phyloP scores from a whole-genome alignment of 768 basidiomycete genomes.

The Lactarius deliciosus region DNA sequence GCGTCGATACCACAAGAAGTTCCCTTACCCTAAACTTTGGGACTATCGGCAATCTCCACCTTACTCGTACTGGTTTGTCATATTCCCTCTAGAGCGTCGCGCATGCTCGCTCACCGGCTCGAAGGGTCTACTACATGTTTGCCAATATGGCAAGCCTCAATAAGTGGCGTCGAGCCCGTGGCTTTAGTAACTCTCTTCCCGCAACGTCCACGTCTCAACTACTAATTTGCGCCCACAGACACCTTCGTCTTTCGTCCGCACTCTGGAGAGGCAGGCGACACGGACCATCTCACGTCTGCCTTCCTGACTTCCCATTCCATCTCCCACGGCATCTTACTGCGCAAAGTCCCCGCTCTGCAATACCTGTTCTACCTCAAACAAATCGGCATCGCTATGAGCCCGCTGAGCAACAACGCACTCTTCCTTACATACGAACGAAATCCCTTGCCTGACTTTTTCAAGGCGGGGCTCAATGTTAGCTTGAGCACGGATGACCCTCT shows the following conservation, averaged over 20 bases:
- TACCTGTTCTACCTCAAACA: constrained; percentile 98
- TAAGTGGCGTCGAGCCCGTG: constrained; percentile 81
- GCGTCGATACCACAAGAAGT: constrained; percentile 88
- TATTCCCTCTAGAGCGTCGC: not conserved
- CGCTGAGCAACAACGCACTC: constrained; percentile 94
- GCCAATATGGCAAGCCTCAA: constrained; percentile 96
- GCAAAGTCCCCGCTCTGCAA: constrained; percentile 95
- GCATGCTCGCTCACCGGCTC: constrained; percentile 18
- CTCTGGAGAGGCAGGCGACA: constrained; percentile 96
- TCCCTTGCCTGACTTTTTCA: constrained; percentile 96
- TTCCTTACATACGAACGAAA: constrained; percentile 97
- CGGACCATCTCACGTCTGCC: constrained; percentile 94
- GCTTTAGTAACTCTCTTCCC: constrained; percentile 72
- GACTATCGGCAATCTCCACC: constrained; percentile 87
- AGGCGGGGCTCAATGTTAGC: constrained; percentile 92
- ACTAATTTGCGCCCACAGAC: constrained; percentile 47
- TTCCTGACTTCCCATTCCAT: constrained; percentile 97
- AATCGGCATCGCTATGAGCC: constrained; percentile 98
- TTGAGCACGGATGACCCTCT: constrained; percentile 94
- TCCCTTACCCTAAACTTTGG: constrained; percentile 90
- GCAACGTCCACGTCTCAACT: not conserved
- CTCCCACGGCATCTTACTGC: constrained; percentile 96
- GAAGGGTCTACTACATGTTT: constrained; percentile 95
- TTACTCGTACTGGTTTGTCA: constrained; percentile 86
- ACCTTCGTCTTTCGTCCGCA: constrained; percentile 98